Evolutionary conservation across 2,329 filamentous ascomycete genomes (phyloP).

Genomic region (Pyrenochaeta sp.): DNA sequence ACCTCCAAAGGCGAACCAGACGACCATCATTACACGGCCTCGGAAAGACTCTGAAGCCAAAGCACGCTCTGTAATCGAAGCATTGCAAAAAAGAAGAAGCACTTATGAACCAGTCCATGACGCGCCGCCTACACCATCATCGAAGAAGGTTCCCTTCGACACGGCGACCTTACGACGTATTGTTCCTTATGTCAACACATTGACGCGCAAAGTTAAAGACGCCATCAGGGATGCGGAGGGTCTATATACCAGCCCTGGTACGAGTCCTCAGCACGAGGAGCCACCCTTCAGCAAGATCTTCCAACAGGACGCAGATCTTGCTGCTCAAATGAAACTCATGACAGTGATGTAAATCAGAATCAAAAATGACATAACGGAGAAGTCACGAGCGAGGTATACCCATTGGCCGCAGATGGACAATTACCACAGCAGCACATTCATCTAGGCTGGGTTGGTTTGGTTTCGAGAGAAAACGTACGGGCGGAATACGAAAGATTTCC

Average conservation of each 20-base stretch:
- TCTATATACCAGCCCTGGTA: conserved; percentile 55
- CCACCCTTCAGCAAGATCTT: conserved; percentile 48
- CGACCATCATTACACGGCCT: conserved; percentile 52
- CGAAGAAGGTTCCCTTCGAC: conserved; percentile 71
- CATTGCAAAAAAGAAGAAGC: conserved; percentile 62
- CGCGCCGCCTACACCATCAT: conserved; percentile 37
- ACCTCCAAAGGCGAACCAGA: conserved; percentile 33
- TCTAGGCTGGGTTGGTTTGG: conserved; percentile 19
- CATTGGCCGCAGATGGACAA: neutral
- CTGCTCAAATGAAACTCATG: conserved; percentile 52
- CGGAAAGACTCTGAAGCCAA: conserved; percentile 66
- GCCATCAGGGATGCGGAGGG: conserved; percentile 58
- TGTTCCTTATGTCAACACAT: conserved; percentile 61
- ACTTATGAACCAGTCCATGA: conserved; percentile 35
- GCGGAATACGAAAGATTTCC: conserved; percentile 33
- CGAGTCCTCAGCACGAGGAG: conserved; percentile 47
- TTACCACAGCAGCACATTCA: conserved; percentile 1
- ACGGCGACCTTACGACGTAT: conserved; percentile 70
- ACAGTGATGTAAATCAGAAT: conserved; percentile 48
- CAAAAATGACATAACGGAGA: conserved; percentile 27
- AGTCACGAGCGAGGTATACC: neutral
- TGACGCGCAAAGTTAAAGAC: conserved; percentile 59
- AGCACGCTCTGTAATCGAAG: conserved; percentile 69
- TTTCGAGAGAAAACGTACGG: conserved; percentile 29
- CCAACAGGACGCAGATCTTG: conserved; percentile 43